phyloP scores from a whole-genome alignment of 192 early-diverging fungal genomes.

The Coemansia sp. region DNA sequence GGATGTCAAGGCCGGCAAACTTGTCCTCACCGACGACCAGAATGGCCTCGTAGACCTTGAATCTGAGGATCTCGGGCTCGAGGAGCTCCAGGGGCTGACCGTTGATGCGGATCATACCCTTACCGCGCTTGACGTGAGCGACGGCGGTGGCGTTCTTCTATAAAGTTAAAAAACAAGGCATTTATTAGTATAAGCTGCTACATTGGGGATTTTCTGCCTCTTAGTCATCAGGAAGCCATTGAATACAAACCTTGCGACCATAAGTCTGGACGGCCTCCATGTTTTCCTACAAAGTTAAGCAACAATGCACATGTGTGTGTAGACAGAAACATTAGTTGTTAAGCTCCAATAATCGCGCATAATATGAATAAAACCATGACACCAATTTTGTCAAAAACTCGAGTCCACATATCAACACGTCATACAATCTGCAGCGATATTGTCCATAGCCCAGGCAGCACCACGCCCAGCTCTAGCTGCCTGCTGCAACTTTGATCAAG shows the following conservation, averaged over 20 bases:
- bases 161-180: not conserved
- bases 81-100: constrained; percentile 94
- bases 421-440: too few species aligned
- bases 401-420: too few species aligned
- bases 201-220: too few species aligned
- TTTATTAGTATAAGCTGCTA: not conserved
- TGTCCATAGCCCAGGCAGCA: too few species aligned
- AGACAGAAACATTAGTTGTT: not conserved
- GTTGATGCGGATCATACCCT: constrained; percentile 97
- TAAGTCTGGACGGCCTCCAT: constrained; percentile 57
- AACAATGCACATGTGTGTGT: not conserved
- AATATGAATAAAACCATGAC: too few species aligned
- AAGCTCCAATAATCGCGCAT: not conserved
- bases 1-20: constrained; percentile 95
- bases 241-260: constrained; percentile 48
- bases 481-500: too few species aligned
- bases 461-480: too few species aligned
- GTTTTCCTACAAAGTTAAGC: constrained; percentile 26
- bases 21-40: constrained; percentile 93
- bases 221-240: not conserved
- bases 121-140: constrained; percentile 97
- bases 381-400: too few species aligned
- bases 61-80: constrained; percentile 94
- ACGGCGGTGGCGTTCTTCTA: constrained; percentile 99
- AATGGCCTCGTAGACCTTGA: constrained; percentile 99